Percentiles rank a stretch among this genome's conserved stretches.
phyloP scores from a whole-genome alignment of 192 early-diverging fungal genomes.

The Coemansia sp. region DNA sequence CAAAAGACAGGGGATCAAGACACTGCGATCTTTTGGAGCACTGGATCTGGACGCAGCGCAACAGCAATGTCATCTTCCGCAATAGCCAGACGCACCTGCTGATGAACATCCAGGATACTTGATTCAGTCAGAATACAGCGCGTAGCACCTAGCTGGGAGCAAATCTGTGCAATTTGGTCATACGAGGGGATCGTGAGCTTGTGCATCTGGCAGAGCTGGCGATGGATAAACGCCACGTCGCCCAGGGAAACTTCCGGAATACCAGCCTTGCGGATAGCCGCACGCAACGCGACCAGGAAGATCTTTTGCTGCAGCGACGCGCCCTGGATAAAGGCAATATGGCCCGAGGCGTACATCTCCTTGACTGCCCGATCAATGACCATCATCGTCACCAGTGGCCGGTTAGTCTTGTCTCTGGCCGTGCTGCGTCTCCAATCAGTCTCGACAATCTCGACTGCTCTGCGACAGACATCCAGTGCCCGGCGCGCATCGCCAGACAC shows the following conservation, averaged over 20 bases:
- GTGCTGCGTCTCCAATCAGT: conserved; percentile 17
- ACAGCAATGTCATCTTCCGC: conserved; percentile 78
- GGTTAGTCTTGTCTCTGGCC: conserved; percentile 26
- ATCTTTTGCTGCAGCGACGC: conserved; percentile 84
- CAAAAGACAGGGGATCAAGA: conserved; percentile 9
- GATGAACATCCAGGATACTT: conserved; percentile 65
- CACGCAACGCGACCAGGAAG: conserved; percentile 74
- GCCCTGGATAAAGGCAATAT: conserved; percentile 68
- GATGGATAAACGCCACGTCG: conserved; percentile 67
- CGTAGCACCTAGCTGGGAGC: conserved; percentile 63
- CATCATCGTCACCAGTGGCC: conserved; percentile 56
- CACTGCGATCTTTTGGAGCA: conserved; percentile 57
- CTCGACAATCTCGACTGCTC: conserved; percentile 74
- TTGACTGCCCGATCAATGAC: conserved; percentile 78
- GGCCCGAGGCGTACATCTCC: conserved; percentile 83
- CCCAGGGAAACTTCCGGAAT: conserved; percentile 72
- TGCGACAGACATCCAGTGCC: conserved; percentile 90
- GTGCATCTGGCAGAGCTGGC: conserved; percentile 68
- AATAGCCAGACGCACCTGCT: conserved; percentile 69
- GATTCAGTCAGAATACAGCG: conserved; percentile 64
- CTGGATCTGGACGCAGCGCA: conserved; percentile 64
- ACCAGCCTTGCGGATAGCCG: conserved; percentile 64
- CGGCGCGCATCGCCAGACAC: conserved; percentile 96
- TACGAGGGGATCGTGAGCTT: conserved; percentile 60
- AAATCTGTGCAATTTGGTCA: conserved; percentile 63